A percentile compares a stretch with the other conserved stretches of the same genome.
Conservation (phyloP, 2,329 filamentous ascomycete species). For the Colletotrichum sp. region DNA sequence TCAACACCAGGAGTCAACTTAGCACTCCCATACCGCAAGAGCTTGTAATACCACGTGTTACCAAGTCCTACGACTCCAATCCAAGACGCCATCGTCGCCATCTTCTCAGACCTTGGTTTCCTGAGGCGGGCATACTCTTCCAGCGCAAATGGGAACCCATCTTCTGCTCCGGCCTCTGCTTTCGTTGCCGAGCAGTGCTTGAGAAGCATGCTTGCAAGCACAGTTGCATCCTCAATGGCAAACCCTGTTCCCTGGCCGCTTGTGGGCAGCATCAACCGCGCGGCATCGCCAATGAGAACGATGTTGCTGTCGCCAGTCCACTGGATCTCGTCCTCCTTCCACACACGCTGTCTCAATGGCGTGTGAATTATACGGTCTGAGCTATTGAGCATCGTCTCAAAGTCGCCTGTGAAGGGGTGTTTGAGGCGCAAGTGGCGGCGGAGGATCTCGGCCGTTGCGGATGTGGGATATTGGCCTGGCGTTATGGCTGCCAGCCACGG, state of each 20-base stretch:
- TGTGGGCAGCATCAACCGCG: constrained; percentile 27
- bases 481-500: background rate
- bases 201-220: constrained; percentile 24
- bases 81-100: constrained; percentile 22
- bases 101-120: constrained; percentile 25
- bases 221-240: constrained; percentile 28
- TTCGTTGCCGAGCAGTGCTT: background rate
- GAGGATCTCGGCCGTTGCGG: background rate
- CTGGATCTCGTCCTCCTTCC: constrained; percentile 29
- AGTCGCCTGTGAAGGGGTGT: constrained; percentile 25
- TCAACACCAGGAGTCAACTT: background rate
- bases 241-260: constrained; percentile 30
- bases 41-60: constrained; percentile 21
- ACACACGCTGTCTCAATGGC: constrained; percentile 26
- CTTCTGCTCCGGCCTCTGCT: background rate
- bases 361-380: constrained; percentile 30
- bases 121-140: constrained; percentile 24
- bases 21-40: constrained; percentile 14
- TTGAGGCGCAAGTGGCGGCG: background rate
- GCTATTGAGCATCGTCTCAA: constrained; percentile 21
- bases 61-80: constrained; percentile 20
- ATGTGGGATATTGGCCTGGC: background rate
- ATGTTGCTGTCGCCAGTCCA: constrained; percentile 1
- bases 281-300: constrained; percentile 27
- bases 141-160: constrained; percentile 8